Evolutionary conservation across 805 yeast species (phyloP), one percentile per base, ranked within the genome.

Genomic region (Yamadazyma ubonensis): DNA sequence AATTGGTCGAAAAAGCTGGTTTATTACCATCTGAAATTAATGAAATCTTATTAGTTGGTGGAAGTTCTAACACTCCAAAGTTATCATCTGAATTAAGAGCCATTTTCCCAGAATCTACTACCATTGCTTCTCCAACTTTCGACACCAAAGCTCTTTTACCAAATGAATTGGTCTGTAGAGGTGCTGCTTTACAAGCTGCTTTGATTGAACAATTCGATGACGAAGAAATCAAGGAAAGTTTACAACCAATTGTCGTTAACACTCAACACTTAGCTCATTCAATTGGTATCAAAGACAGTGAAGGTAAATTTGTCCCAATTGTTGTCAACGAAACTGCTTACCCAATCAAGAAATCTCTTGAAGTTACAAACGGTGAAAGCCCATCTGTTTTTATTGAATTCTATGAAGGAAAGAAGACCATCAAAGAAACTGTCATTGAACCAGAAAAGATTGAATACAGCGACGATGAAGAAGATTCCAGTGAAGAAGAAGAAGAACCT

Each of bases 181-280:
- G 99, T 68, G 95, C 96, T 43, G 96, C 98, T 48, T 76, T 91
- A 61, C 98, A 93, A 75, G 99, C 96, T 37, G 80, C 95, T 27
- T 73, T 91, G 55, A 71, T 84, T 48, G 91, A 84, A 55, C 71
- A 79, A 43, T 95, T 87, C 55, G 93, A 83, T 57, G 88, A 78
- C 38, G 95, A 86, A 47, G 93, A 88, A 65, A 71, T 83, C 54
- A 70, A 74, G 34, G 95, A 88, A 67, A 82, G 93, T 42, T 70
- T 81, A 53, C 85, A 86, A 65, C 93, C 95, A 21, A 78, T 86
- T 44, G 86, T 90, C 45, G 73, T 88, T 52, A 85, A 85, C 73
- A 90, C 96, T 46, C 91, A 87, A 59, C 98, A 93, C 62, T 66
- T 89, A 47, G 62, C 76, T 50, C 81, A 83, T 59, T 83, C 96